phyloP scores from a whole-genome alignment of 441 rosid genomes.

The Manihot esculenta region DNA sequence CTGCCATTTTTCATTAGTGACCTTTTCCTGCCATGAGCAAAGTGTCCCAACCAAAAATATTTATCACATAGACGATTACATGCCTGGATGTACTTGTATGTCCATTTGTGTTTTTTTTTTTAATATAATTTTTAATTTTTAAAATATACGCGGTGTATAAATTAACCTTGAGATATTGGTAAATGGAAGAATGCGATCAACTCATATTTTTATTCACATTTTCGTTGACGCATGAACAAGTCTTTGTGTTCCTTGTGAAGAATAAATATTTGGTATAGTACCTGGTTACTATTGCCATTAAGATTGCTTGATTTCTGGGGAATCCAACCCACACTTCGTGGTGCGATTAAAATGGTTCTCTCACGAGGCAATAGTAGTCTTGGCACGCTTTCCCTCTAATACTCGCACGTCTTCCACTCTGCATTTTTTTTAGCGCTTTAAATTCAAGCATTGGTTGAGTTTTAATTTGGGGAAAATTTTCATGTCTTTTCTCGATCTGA shows the following conservation, averaged over 20 bases:
- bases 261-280: neutral
- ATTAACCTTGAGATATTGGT: constrained; percentile 4
- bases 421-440: neutral
- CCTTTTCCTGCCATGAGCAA: neutral
- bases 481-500: too few species aligned
- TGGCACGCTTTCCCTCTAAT: neutral
- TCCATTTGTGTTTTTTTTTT: neutral
- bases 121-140: neutral
- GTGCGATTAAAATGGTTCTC: neutral
- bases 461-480: too few species aligned
- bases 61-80: neutral
- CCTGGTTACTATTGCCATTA: neutral
- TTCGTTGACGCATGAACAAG: neutral
- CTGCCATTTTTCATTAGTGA: constrained; percentile 8
- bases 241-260: neutral
- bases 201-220: neutral
- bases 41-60: neutral
- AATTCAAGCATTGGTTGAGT: neutral
- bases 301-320: constrained; percentile 8
- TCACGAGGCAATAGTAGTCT: neutral
- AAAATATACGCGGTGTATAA: constrained; percentile 12
- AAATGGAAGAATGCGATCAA: constrained; percentile 2
- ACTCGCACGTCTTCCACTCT: neutral
- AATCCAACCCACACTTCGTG: neutral
- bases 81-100: neutral